Evolutionary conservation across 768 basidiomycete genomes (phyloP).

Genomic region (Lentinula boryana): DNA sequence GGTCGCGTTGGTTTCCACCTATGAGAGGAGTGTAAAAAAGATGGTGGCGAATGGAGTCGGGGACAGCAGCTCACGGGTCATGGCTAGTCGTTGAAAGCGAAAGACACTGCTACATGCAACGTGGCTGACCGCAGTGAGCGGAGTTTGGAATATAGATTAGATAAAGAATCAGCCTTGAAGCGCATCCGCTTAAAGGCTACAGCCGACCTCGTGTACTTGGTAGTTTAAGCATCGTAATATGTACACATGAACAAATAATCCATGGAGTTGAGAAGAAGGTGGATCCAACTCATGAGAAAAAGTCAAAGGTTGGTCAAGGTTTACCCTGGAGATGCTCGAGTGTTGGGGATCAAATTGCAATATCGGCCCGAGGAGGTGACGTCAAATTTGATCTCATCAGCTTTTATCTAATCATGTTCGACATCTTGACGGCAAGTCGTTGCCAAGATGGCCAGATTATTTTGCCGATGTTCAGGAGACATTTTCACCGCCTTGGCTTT

Average conservation of each 20-base stretch:
- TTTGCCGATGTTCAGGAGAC: background rate
- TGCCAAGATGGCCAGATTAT: background rate
- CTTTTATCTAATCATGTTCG: background rate
- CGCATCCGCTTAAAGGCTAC: background rate
- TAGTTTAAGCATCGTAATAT: too few species aligned
- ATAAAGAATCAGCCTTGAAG: background rate
- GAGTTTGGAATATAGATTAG: background rate
- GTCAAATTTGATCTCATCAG: background rate
- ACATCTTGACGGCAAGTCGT: background rate
- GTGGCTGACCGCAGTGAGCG: background rate
- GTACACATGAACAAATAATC: background rate
- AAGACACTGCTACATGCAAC: background rate
- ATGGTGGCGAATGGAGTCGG: constrained; percentile 6
- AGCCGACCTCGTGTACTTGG: background rate
- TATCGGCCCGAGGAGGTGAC: background rate
- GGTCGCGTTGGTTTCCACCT: constrained; percentile 84
- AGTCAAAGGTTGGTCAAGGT: too few species aligned
- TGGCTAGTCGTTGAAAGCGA: constrained; percentile 13
- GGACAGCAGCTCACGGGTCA: constrained; percentile 47
- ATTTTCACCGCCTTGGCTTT: background rate
- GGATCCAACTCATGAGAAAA: too few species aligned
- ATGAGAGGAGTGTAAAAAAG: constrained; percentile 9
- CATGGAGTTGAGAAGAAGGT: background rate
- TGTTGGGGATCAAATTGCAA: too few species aligned
- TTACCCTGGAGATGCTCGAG: background rate